These are phyloP conservation scores for Penicillium sp. DNA, from an alignment of 2,329 filamentous ascomycete genomes.

Conservation along the genomic window DNA sequence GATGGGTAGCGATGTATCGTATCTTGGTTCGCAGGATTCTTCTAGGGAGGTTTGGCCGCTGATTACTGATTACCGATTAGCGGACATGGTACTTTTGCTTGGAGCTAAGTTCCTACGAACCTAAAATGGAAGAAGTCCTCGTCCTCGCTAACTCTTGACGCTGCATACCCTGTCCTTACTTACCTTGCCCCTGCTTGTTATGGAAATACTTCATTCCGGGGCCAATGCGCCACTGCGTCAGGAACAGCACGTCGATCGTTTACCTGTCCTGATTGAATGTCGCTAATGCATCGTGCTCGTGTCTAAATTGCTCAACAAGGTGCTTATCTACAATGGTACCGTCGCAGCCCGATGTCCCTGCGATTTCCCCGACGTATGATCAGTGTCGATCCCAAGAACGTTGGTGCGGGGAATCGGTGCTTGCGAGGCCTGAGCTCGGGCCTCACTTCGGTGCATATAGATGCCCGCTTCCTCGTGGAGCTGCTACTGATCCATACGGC, in stretches of 20 bases:
- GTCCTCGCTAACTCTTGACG: too few relatives aligned
- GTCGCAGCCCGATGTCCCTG: slow-evolving; percentile 9
- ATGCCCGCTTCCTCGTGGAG: neutral
- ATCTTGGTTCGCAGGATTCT: neutral
- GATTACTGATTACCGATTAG: neutral
- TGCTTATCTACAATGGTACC: slow-evolving; percentile 11
- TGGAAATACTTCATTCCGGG: neutral
- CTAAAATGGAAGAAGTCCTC: too few relatives aligned
- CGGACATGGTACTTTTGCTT: neutral
- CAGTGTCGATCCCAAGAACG: slow-evolving; percentile 8
- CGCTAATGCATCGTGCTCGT: neutral
- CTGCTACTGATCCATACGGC: neutral
- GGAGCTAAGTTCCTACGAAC: neutral
- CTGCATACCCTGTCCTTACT: neutral
- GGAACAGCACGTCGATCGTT: neutral
- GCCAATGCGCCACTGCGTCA: neutral
- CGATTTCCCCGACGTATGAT: slow-evolving; percentile 13
- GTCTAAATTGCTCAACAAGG: neutral
- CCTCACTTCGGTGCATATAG: neutral
- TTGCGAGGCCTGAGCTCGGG: neutral
- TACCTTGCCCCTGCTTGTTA: neutral
- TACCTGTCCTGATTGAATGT: neutral
- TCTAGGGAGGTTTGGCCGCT: neutral
- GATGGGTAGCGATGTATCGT: neutral
- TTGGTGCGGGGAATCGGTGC: slow-evolving; percentile 17